phyloP scores from a whole-genome alignment of 441 rosid genomes.

The Iberis amara region DNA sequence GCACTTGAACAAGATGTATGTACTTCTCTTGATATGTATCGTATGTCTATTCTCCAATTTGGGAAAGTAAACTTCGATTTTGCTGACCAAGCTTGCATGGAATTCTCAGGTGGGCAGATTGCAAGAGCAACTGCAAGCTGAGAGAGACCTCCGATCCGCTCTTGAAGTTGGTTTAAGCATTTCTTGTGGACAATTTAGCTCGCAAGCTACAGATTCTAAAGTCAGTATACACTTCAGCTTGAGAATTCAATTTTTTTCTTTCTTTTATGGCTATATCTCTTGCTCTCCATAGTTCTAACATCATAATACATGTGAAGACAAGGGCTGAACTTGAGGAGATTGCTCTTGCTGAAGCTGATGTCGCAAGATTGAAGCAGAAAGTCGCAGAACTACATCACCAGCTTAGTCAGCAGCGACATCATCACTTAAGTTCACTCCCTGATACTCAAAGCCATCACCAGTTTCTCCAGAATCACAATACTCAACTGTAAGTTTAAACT shows the following conservation, averaged over 20 bases:
- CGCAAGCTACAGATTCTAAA: conserved; percentile 83
- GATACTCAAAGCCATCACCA: conserved; percentile 76
- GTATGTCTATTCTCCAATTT: conserved; percentile 1
- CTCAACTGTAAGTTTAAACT: conserved; percentile 77
- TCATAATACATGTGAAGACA: conserved; percentile 51
- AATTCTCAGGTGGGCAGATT: conserved; percentile 73
- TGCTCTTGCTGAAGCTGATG: conserved; percentile 97
- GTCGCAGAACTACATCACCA: conserved; percentile 95
- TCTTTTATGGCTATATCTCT: conserved; percentile 23
- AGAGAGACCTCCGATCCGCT: conserved; percentile 95
- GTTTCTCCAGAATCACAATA: conserved; percentile 64
- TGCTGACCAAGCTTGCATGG: conserved; percentile 25
- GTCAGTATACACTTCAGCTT: conserved; percentile 37
- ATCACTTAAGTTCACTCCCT: conserved; percentile 74
- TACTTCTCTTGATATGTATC: conserved; percentile 24
- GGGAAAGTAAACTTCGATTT: conserved; percentile 9
- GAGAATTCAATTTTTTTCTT: neutral
- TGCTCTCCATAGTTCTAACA: conserved; percentile 26
- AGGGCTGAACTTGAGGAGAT: conserved; percentile 99
- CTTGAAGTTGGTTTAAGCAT: conserved; percentile 95
- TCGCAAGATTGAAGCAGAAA: conserved; percentile 91
- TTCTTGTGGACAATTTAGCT: conserved; percentile 81
- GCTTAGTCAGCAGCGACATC: conserved; percentile 85
- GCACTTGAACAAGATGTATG: conserved; percentile 98
- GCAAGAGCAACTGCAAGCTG: conserved; percentile 98